Evolutionary conservation across 805 yeast species (phyloP).

Genomic region (Ogataea angusta): DNA sequence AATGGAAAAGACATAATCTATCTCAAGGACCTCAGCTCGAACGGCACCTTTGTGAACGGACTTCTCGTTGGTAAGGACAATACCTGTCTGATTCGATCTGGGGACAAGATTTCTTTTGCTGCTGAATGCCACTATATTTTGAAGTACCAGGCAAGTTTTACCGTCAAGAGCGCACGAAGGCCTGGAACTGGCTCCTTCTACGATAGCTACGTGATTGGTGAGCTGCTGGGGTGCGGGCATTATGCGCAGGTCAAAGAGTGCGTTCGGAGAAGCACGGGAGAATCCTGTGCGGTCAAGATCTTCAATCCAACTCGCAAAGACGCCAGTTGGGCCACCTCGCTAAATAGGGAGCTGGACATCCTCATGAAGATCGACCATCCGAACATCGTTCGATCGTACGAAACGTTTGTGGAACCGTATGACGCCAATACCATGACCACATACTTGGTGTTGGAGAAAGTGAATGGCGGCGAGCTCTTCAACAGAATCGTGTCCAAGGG

Average conservation of each 20-base stretch:
- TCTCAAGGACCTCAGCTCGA: constrained; percentile 56
- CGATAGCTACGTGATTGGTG: constrained; percentile 55
- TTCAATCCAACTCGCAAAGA: constrained; percentile 43
- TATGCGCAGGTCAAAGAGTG: constrained; percentile 81
- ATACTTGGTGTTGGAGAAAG: constrained; percentile 67
- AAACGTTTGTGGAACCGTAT: constrained; percentile 50
- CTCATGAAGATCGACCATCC: constrained; percentile 64
- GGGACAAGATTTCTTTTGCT: constrained; percentile 60
- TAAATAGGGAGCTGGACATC: constrained; percentile 67
- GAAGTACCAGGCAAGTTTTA: constrained; percentile 16
- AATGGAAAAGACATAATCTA: constrained; percentile 38
- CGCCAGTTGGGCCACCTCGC: constrained; percentile 26
- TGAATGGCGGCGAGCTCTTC: constrained; percentile 72
- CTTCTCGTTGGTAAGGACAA: constrained; percentile 47
- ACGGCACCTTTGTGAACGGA: constrained; percentile 68
- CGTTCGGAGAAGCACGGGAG: constrained; percentile 52
- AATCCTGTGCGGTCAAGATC: constrained; percentile 68
- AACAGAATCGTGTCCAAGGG: constrained; percentile 68
- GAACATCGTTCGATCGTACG: constrained; percentile 64
- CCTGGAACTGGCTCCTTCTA: constrained; percentile 40
- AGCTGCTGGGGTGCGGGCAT: constrained; percentile 70
- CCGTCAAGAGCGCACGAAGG: constrained; percentile 5
- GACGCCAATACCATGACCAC: constrained; percentile 46
- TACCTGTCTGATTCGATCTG: constrained; percentile 51
- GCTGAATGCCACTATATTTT: constrained; percentile 30